phyloP scores from a whole-genome alignment of 2,329 filamentous ascomycete species.

The Claviceps humidiphila region DNA sequence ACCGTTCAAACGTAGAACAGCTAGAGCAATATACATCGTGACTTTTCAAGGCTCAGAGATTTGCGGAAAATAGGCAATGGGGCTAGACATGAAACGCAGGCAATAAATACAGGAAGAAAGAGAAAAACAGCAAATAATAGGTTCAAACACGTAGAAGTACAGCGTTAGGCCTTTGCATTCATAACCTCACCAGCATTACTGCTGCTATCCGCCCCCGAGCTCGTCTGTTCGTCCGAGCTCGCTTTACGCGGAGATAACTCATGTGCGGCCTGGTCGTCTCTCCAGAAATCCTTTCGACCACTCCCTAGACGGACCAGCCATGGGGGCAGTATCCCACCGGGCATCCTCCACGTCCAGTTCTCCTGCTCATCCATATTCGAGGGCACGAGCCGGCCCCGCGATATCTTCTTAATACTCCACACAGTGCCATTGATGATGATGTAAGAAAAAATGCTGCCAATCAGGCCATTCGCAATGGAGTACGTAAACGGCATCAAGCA shows the following conservation, averaged over 20 bases:
- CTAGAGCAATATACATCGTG: not conserved
- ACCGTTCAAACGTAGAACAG: too few relatives aligned
- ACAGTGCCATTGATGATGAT: conserved; percentile 60
- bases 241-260: conserved; percentile 7
- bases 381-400: conserved; percentile 58
- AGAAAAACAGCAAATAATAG: not conserved
- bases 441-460: conserved; percentile 67
- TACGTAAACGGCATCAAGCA: conserved; percentile 84
- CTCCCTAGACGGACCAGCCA: conserved; percentile 52
- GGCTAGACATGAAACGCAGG: too few relatives aligned
- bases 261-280: conserved; percentile 14
- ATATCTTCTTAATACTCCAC: conserved; percentile 53
- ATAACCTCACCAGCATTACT: not conserved
- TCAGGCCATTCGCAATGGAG: conserved; percentile 75
- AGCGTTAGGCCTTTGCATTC: not conserved
- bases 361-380: conserved; percentile 66
- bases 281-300: conserved; percentile 68
- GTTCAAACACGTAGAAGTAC: not conserved
- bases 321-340: conserved; percentile 60
- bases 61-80: too few relatives aligned
- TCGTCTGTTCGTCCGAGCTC: conserved; percentile 9
- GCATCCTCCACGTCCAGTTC: conserved; percentile 64
- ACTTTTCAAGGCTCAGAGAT: not conserved
- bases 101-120: too few relatives aligned
- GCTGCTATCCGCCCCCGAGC: not conserved